Conservation (phyloP, 192 early-diverging fungal genomes). For the Coemansia sp. region DNA sequence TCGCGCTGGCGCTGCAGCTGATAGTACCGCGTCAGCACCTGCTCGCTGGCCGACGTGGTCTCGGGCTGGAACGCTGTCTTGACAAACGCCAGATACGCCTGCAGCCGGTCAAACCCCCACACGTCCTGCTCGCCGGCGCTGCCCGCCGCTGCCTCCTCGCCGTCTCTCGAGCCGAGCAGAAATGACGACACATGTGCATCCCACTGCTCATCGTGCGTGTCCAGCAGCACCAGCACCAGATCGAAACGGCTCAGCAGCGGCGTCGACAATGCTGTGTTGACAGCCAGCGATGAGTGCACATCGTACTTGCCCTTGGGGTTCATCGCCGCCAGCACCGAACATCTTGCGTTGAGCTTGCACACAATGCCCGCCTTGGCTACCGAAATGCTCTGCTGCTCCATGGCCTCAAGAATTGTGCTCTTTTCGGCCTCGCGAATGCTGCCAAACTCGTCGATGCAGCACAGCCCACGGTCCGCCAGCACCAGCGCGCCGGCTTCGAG, state of each 20-base stretch:
- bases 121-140: slow-evolving; percentile 30
- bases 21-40: slow-evolving; percentile 70
- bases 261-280: slow-evolving; percentile 67
- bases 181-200: slow-evolving; percentile 61
- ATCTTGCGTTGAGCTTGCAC: slow-evolving; percentile 75
- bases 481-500: slow-evolving; percentile 81
- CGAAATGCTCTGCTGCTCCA: slow-evolving; percentile 83
- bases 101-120: slow-evolving; percentile 66
- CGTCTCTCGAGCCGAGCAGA: slow-evolving; percentile 30
- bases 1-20: slow-evolving; percentile 69
- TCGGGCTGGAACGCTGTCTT: slow-evolving; percentile 58
- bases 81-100: slow-evolving; percentile 66
- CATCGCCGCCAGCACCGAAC: slow-evolving; percentile 76
- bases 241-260: slow-evolving; percentile 76
- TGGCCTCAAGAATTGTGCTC: slow-evolving; percentile 75
- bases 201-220: slow-evolving; percentile 64
- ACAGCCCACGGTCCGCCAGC: slow-evolving; percentile 73
- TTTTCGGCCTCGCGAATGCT: slow-evolving; percentile 73
- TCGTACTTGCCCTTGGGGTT: slow-evolving; percentile 79
- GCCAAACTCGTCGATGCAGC: slow-evolving; percentile 88
- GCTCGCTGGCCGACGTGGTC: slow-evolving; percentile 60
- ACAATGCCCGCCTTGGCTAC: slow-evolving; percentile 80
- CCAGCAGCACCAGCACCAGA: slow-evolving; percentile 68
- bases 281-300: slow-evolving; percentile 54
- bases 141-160: slow-evolving; percentile 25